phyloP scores from a whole-genome alignment of 352 stramenopile genomes.

The Phytophthora brassicae region DNA sequence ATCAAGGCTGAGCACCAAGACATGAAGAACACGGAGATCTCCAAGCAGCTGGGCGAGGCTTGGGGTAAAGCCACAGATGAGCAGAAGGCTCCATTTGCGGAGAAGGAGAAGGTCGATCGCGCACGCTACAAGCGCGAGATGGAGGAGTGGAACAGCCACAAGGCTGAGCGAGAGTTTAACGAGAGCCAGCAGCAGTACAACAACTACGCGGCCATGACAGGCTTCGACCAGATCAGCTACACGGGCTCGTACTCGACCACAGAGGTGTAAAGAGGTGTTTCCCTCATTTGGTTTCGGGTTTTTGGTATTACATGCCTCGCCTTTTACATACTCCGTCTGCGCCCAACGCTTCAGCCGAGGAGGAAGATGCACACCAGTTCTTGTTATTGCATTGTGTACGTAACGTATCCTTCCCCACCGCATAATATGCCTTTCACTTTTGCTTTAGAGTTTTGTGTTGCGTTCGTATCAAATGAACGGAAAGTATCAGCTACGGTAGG shows the following conservation, averaged over 20 bases:
- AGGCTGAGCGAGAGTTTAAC: slow-evolving; percentile 80
- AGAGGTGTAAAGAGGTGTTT: slow-evolving; percentile 45
- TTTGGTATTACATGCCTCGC: slow-evolving; percentile 8
- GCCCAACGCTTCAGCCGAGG: slow-evolving; percentile 11
- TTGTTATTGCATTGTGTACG: slow-evolving; percentile 41
- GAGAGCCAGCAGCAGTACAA: slow-evolving; percentile 84
- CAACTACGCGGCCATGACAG: slow-evolving; percentile 78
- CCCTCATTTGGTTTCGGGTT: slow-evolving; percentile 3
- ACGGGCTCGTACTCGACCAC: slow-evolving; percentile 71
- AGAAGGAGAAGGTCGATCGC: slow-evolving; percentile 91
- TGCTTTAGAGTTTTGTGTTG: slow-evolving; percentile 1
- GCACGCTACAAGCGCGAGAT: slow-evolving; percentile 94
- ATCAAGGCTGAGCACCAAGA: slow-evolving; percentile 93
- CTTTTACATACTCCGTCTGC: neutral
- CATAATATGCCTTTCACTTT: slow-evolving; percentile 26
- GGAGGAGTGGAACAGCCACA: slow-evolving; percentile 89
- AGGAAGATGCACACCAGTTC: slow-evolving; percentile 30
- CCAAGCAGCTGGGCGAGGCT: slow-evolving; percentile 91
- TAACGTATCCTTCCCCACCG: slow-evolving; percentile 29
- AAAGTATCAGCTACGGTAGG: too few species aligned
- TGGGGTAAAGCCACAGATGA: slow-evolving; percentile 91
- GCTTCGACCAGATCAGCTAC: slow-evolving; percentile 83
- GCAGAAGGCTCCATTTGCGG: slow-evolving; percentile 90
- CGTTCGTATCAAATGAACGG: neutral
- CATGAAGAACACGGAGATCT: slow-evolving; percentile 97